Evolutionary conservation across 139 green algal genomes (phyloP).

Genomic region (Haematococcus lacustris): DNA sequence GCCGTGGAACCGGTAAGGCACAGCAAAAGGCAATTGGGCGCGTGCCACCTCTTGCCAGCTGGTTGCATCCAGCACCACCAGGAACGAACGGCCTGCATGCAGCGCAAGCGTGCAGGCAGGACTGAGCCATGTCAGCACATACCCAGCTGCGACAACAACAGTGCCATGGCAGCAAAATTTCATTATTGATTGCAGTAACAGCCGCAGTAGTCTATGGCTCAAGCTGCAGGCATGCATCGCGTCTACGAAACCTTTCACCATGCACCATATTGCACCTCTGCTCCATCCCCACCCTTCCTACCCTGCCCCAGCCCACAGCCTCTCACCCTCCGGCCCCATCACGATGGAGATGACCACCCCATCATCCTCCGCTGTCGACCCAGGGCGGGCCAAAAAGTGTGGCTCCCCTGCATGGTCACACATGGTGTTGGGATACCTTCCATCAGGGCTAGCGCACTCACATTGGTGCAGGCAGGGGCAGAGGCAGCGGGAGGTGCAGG

Average conservation of each 20-base stretch:
- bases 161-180: background rate
- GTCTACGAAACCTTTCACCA: no score
- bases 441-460: background rate
- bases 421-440: background rate
- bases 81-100: constrained; percentile 13
- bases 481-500: no score
- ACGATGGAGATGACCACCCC: constrained; percentile 56
- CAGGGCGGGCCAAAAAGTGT: constrained; percentile 52
- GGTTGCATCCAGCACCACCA: constrained; percentile 64
- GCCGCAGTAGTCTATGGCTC: no score
- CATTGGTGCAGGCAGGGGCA: background rate
- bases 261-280: background rate
- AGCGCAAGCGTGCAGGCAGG: background rate
- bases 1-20: no score
- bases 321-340: constrained; percentile 32
- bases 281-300: background rate
- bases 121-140: background rate
- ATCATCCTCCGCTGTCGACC: constrained; percentile 56
- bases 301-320: background rate
- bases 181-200: no score
- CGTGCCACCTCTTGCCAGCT: constrained; percentile 43
- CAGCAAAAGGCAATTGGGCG: background rate
- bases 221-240: no score
- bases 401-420: constrained; percentile 45
- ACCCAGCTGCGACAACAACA: background rate